phyloP scores from a whole-genome alignment of 768 basidiomycete species.

The Cystofilobasidium bisporidii region DNA sequence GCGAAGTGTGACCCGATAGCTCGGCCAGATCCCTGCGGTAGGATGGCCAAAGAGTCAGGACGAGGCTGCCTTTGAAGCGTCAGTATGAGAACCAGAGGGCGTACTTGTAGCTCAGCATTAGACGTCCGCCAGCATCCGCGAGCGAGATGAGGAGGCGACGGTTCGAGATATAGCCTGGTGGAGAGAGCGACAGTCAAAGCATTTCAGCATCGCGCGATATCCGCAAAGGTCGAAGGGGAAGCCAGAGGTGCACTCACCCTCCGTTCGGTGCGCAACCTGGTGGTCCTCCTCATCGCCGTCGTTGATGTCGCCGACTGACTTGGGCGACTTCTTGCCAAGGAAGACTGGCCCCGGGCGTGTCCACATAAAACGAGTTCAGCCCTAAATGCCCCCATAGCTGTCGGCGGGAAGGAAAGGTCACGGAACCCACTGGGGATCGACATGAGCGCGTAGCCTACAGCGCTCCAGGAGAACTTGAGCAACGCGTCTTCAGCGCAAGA shows the following conservation, averaged over 20 bases:
- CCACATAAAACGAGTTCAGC: too few relatives aligned
- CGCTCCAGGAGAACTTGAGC: constrained; percentile 1
- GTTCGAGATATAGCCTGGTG: constrained; percentile 77
- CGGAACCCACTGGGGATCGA: constrained; percentile 71
- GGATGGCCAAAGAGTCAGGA: neutral
- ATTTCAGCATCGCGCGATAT: too few relatives aligned
- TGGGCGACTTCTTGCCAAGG: constrained; percentile 7
- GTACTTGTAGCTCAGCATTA: constrained; percentile 53
- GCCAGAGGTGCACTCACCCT: constrained; percentile 6
- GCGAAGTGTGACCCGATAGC: constrained; percentile 83
- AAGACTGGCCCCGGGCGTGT: too few relatives aligned
- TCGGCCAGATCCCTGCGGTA: constrained; percentile 72
- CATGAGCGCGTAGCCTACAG: constrained; percentile 69
- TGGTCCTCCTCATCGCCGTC: constrained; percentile 14
- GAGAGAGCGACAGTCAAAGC: too few relatives aligned
- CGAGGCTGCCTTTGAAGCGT: neutral
- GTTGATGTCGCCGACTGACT: constrained; percentile 12
- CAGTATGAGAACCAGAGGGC: too few relatives aligned
- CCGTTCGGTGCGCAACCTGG: constrained; percentile 23
- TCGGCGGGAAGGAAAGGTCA: neutral
- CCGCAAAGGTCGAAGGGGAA: too few relatives aligned
- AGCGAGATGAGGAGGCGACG: constrained; percentile 80
- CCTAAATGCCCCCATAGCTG: neutral
- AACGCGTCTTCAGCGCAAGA: constrained; percentile 21
- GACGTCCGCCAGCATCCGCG: constrained; percentile 88